These are phyloP conservation scores for Talaromyces adpressus DNA, from an alignment of 495 filamentous ascomycete genomes.

Conservation along the genomic window DNA sequence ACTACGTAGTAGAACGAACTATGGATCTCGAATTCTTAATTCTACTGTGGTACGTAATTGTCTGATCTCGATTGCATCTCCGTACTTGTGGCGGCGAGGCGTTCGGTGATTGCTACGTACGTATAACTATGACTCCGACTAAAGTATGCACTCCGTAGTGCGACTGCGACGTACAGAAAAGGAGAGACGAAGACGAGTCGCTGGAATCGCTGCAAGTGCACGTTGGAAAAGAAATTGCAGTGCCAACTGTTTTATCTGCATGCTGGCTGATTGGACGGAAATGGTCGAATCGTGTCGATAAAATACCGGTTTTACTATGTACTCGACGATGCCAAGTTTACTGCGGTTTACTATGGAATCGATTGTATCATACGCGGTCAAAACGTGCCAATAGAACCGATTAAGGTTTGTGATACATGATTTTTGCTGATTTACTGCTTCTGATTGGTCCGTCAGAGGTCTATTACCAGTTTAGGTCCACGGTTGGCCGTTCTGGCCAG, in stretches of 20 bases:
- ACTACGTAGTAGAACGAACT: too few species aligned
- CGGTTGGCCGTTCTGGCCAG: background rate
- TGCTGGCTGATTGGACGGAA: background rate
- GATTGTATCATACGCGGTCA: background rate
- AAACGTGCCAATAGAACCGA: background rate
- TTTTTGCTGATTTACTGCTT: background rate
- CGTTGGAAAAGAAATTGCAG: background rate
- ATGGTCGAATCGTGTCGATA: background rate
- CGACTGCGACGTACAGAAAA: background rate
- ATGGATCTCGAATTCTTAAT: background rate
- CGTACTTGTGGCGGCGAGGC: background rate
- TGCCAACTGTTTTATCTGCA: background rate
- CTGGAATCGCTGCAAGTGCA: too few species aligned
- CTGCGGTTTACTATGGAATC: background rate
- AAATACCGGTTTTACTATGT: slow-evolving; percentile 1
- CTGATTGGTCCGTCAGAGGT: background rate
- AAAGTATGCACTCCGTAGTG: background rate
- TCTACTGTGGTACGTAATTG: background rate
- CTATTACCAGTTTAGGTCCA: background rate
- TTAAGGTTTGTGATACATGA: background rate
- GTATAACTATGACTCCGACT: background rate
- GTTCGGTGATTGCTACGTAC: background rate
- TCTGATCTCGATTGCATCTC: too few species aligned
- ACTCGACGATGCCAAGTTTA: background rate
- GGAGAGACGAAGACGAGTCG: too few species aligned